These are phyloP conservation scores for Suzukiozyma palmioleophila DNA, from an alignment of 1,139 yeast genomes.

Conservation along the genomic window DNA sequence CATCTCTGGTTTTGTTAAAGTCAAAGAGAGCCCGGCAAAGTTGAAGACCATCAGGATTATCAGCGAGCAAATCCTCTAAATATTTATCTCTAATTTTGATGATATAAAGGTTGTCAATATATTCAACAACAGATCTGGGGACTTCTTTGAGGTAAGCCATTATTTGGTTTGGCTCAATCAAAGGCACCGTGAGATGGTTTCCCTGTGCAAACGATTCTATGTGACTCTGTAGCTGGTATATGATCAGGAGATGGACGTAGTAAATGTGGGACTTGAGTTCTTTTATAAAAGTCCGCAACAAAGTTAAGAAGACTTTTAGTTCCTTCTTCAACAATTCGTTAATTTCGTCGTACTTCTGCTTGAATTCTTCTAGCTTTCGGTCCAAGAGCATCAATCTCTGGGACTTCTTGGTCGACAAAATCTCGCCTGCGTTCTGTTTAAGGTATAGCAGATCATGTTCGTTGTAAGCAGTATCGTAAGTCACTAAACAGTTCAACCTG, in stretches of 20 bases:
- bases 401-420: constrained; percentile 25
- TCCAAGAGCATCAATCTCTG: constrained; percentile 27
- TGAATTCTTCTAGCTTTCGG: constrained; percentile 25
- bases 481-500: constrained; percentile 30
- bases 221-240: constrained; percentile 21
- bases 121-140: constrained; percentile 11
- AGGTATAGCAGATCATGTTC: constrained; percentile 21
- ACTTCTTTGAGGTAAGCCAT: constrained; percentile 10
- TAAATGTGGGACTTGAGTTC: constrained; percentile 24
- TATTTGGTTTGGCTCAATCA: constrained; percentile 4
- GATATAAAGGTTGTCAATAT: constrained; percentile 17
- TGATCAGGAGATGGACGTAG: constrained; percentile 25
- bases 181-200: neutral
- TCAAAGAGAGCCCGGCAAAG: constrained; percentile 31
- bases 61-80: constrained; percentile 10
- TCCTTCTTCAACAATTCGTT: constrained; percentile 34
- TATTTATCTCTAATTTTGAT: constrained; percentile 19
- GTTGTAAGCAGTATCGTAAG: constrained; percentile 29
- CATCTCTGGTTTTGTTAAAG: constrained; percentile 28
- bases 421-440: constrained; percentile 17
- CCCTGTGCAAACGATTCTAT: constrained; percentile 12
- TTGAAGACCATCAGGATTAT: neutral
- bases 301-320: constrained; percentile 34
- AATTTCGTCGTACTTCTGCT: constrained; percentile 22
- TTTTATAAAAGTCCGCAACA: constrained; percentile 21